Conservation (phyloP, 2,329 filamentous ascomycete genomes). For the Thelonectria rubi region DNA sequence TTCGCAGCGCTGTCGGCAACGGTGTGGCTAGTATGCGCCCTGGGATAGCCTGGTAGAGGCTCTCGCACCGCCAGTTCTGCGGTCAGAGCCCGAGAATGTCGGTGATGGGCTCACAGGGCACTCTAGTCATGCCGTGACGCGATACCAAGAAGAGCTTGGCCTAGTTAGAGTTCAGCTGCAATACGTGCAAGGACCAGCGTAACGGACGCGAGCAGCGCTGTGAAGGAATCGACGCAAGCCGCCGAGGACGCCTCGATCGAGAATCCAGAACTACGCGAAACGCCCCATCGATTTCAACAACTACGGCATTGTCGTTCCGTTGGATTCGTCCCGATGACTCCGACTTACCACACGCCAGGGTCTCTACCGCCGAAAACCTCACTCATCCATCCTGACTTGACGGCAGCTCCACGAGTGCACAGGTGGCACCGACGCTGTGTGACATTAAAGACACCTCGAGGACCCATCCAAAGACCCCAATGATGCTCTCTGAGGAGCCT, state of each 20-base stretch:
- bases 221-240: neutral
- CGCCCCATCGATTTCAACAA: neutral
- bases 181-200: slow-evolving; percentile 20
- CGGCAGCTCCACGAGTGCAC: slow-evolving; percentile 6
- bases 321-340: neutral
- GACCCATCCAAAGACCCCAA: slow-evolving; percentile 10
- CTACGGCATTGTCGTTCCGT: neutral
- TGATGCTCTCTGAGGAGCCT: slow-evolving; percentile 5
- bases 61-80: slow-evolving; percentile 2
- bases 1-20: slow-evolving; percentile 14
- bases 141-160: slow-evolving; percentile 13
- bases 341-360: neutral
- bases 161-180: neutral
- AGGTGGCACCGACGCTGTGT: slow-evolving; percentile 11
- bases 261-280: neutral
- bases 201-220: neutral
- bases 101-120: slow-evolving; percentile 3
- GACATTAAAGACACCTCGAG: slow-evolving; percentile 1
- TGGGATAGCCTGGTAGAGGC: slow-evolving; percentile 12
- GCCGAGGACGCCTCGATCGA: neutral
- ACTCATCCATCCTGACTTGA: neutral
- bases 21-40: slow-evolving; percentile 10
- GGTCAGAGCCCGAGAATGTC: slow-evolving; percentile 2
- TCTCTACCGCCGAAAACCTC: neutral
- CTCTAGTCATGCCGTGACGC: slow-evolving; percentile 1